Evolutionary conservation across 306 rosid genomes (phyloP), one percentile per base, ranked within the genome.

Genomic region (Lathyrus tuberosus): DNA sequence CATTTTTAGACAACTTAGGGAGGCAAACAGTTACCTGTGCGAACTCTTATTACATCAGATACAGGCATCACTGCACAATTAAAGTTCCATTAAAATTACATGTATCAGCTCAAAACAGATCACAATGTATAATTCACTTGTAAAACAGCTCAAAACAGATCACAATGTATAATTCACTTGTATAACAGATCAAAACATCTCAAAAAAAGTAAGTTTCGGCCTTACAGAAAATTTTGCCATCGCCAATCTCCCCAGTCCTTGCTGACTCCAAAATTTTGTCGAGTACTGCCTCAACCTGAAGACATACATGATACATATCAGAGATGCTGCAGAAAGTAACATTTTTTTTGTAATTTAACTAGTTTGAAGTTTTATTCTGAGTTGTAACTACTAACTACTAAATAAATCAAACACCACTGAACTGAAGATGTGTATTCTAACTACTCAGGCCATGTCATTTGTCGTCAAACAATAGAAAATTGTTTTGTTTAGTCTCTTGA

Each of bases 231-330:
- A 88, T 93, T 82, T 93, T 93, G 40, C 98, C 98, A 68, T 93
- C 98, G 5, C 98, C 98, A 69, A 93, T 93, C 80, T 94, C 97
- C 53, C 97, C 97, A 0, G 97, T 94, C 79, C 87, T 84, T 18
- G 92, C 90, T 81, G 77, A 92, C 78, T 84, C 86, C 62, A 88
- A 84, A 68, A 94, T 84, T 87, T 75, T 83, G 80, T 79, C 77
- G 64, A 90, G 72, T 43, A 94, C 96, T 12, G 73, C 84, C 81
- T 94, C 97, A 66, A 90, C 97, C 98, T 90, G 66, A 15, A 38
- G 41, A 76, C 49, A 57, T 37, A 48, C 16, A 56, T 8, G 71
- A 15, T 10, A 26, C 63, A 47, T 41, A 52, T 72, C 52, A 79
- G 72, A 41, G 33, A 72, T 35, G 59, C 13, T 43, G 78, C 60